Base-by-base conservation (phyloP, 2,329 filamentous ascomycete species). In the Alternaria sp. region DNA sequence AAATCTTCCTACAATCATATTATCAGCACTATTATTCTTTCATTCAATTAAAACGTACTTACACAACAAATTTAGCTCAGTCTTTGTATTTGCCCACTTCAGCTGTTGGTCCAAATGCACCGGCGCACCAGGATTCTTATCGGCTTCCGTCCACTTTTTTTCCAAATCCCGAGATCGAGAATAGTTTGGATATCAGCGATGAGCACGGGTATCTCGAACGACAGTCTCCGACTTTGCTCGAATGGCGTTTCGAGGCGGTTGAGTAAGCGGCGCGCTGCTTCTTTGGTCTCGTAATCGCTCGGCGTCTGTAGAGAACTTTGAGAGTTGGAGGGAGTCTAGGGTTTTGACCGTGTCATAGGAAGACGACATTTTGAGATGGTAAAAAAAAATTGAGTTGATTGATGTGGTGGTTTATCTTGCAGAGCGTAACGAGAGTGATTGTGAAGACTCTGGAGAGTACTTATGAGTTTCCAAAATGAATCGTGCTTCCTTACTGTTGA, bases 181-280 rank as follows among this genome's bases (percentile, higher is more conserved):
- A 21, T 41, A 3, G 49, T 52, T 33, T 56, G 54, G 6, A 56
- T 44, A 23, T 39, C 40, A 11, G 54, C 54, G 14, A 56, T 31
- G 14, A 56, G 48, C 8, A 45, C 31, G 8, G 54, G 54, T 13
- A 24, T 56, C 17, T 56, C 48, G 8, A 56, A 40, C 3, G 48
- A 52, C 3, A 56, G 48, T 33, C 54, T 52, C 54, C 54, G 52
- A 21, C 40, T 33, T 28, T 39, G 54, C 28, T 56, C 54, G 5
- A 56, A 56, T 9, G 54, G 54, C 4, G 48, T 52, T 40, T 56
- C 48, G 33, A 56, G 54, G 9, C 48, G 54, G 11, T 31, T 40
- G 2, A 56, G 33, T 14, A 56, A n/a, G 33, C 40, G 54, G 2
- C 54, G 40, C 3, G 40, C 54, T 21, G 54, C 54, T 56, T 56